A percentile compares a stretch with the other conserved stretches of the same genome.
These are phyloP conservation scores for Bretziella fagacearum DNA, from an alignment of 2,329 filamentous ascomycete species.

Conservation along the genomic window DNA sequence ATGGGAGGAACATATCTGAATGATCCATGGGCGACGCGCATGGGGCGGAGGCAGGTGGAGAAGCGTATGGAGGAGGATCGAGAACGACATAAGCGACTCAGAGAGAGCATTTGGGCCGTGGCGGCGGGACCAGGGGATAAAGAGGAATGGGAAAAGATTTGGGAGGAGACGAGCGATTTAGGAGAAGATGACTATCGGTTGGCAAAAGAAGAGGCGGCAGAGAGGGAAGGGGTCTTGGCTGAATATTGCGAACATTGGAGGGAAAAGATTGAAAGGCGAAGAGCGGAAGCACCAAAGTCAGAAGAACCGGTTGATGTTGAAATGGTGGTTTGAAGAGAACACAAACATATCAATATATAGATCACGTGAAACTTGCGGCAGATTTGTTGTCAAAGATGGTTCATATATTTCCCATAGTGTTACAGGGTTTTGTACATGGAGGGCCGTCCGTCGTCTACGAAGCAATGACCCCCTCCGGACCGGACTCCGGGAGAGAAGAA, in stretches of 20 bases:
- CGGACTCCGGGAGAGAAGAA: background rate
- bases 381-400: conserved; percentile 9
- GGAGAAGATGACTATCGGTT: conserved; percentile 72
- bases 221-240: conserved; percentile 24
- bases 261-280: conserved; percentile 3
- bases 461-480: background rate
- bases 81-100: conserved; percentile 77
- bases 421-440: conserved; percentile 24
- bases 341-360: background rate
- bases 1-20: too few species aligned
- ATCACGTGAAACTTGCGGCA: background rate
- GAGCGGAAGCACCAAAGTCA: background rate
- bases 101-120: conserved; percentile 89
- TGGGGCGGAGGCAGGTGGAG: conserved; percentile 82
- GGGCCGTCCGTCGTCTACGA: conserved; percentile 12
- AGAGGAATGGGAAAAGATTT: conserved; percentile 60
- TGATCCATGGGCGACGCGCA: conserved; percentile 13
- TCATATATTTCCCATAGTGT: conserved; percentile 16
- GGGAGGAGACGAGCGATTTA: conserved; percentile 74
- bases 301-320: background rate
- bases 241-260: conserved; percentile 15
- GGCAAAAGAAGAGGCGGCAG: conserved; percentile 52
- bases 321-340: background rate
- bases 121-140: conserved; percentile 40
- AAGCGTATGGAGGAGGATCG: conserved; percentile 94